Evolutionary conservation across 2,329 filamentous ascomycete genomes (phyloP).

Genomic region (Aureobasidium melanogenum): DNA sequence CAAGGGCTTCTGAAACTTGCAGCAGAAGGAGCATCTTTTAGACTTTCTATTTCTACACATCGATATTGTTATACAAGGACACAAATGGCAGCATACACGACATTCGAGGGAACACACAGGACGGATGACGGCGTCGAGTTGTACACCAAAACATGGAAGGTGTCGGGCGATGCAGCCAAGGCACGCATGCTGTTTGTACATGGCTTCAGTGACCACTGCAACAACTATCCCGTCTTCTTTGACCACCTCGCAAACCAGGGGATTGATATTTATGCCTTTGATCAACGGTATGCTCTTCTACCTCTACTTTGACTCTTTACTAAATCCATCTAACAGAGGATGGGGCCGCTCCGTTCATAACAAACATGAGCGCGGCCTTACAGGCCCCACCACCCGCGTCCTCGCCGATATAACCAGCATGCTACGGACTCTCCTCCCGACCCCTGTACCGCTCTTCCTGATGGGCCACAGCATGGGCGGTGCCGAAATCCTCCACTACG

Average conservation of each 20-base stretch:
- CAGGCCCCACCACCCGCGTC: constrained; percentile 64
- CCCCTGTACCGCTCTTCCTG: constrained; percentile 59
- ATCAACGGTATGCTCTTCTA: constrained; percentile 49
- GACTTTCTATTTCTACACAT: not conserved
- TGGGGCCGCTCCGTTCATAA: constrained; percentile 68
- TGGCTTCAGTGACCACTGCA: constrained; percentile 78
- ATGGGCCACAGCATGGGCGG: constrained; percentile 92
- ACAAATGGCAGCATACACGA: not conserved
- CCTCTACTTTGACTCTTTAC: not conserved
- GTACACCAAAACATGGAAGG: constrained; percentile 56
- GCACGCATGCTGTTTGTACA: constrained; percentile 78
- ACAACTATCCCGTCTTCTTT: constrained; percentile 69
- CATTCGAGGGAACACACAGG: constrained; percentile 40
- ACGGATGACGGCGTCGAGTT: constrained; percentile 45
- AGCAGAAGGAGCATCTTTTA: not conserved
- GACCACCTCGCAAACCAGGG: constrained; percentile 57
- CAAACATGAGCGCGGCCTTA: constrained; percentile 57
- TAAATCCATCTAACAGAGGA: constrained; percentile 38
- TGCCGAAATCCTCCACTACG: constrained; percentile 60
- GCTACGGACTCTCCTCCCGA: constrained; percentile 48
- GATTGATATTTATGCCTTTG: constrained; percentile 69
- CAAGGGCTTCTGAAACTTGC: not conserved
- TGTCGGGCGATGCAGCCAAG: constrained; percentile 30
- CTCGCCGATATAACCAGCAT: constrained; percentile 73
- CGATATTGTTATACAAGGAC: not conserved